phyloP scores from a whole-genome alignment of 2,329 filamentous ascomycete genomes.

The Claviceps capensis region DNA sequence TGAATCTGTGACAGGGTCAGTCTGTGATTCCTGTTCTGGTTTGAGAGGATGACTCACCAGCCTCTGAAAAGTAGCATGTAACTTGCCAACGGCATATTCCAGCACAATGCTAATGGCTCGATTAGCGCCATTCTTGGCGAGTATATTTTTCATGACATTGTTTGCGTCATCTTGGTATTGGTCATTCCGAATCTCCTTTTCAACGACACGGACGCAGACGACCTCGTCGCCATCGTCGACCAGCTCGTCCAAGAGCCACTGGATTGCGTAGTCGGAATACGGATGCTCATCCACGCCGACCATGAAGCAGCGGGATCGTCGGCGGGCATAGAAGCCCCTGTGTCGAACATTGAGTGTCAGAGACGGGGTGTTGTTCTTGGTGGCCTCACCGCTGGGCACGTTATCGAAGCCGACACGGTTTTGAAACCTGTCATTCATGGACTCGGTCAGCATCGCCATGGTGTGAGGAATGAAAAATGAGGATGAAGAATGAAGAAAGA shows the following conservation, averaged over 20 bases:
- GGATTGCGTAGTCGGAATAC: conserved; percentile 82
- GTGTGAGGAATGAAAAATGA: conserved; percentile 1
- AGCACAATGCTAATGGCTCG: conserved; percentile 75
- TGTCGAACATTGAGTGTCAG: conserved; percentile 78
- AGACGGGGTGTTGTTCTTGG: conserved; percentile 47
- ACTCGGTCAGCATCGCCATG: conserved; percentile 32
- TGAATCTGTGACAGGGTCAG: conserved; percentile 48
- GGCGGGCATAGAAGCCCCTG: conserved; percentile 67
- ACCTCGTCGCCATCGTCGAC: conserved; percentile 91
- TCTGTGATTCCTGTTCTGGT: too few relatives aligned
- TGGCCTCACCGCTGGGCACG: conserved; percentile 41
- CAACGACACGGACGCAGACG: conserved; percentile 76
- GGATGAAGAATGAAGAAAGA: background rate
- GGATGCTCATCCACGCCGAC: conserved; percentile 84
- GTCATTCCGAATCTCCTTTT: conserved; percentile 63
- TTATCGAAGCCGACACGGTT: conserved; percentile 49
- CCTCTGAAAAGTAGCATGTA: conserved; percentile 80
- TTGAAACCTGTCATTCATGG: conserved; percentile 36
- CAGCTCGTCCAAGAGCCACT: conserved; percentile 84
- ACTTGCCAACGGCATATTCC: conserved; percentile 79
- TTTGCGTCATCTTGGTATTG: conserved; percentile 66
- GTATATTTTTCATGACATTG: conserved; percentile 59
- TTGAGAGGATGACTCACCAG: conserved; percentile 46
- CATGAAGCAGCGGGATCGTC: conserved; percentile 76
- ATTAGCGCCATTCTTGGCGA: conserved; percentile 64